Percentiles rank a stretch among this genome's conserved stretches.
phyloP scores from a whole-genome alignment of 2,329 filamentous ascomycete species.

The Pyrenochaeta sp. region DNA sequence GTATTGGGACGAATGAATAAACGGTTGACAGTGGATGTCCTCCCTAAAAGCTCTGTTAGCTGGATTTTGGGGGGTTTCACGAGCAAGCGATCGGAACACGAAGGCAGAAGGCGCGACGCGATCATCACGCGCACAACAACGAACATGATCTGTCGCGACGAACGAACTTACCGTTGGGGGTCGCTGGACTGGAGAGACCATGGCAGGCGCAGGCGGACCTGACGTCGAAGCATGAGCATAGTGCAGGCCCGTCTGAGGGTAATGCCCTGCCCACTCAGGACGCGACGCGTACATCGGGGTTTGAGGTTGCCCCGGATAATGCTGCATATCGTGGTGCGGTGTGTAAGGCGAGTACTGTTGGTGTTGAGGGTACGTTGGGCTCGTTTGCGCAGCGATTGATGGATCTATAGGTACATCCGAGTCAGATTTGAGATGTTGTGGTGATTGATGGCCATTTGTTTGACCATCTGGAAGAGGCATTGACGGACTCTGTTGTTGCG shows the following conservation, averaged over 20 bases:
- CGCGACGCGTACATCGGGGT: conserved; percentile 71
- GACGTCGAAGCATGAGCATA: conserved; percentile 66
- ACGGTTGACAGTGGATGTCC: conserved; percentile 74
- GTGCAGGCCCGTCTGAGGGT: conserved; percentile 57
- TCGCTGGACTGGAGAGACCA: conserved; percentile 67
- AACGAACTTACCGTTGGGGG: conserved; percentile 66
- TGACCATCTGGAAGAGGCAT: conserved; percentile 83
- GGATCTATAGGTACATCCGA: conserved; percentile 98
- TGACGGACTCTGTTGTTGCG: conserved; percentile 99
- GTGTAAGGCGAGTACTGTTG: conserved; percentile 87
- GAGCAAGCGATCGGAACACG: not conserved
- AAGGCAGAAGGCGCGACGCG: not conserved
- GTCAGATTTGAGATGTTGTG: conserved; percentile 84
- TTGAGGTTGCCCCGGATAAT: conserved; percentile 71
- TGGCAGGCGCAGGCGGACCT: conserved; percentile 63
- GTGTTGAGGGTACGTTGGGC: conserved; percentile 85
- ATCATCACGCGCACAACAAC: not conserved
- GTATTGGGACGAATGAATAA: conserved; percentile 97
- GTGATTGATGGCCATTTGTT: conserved; percentile 73
- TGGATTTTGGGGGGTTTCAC: not conserved
- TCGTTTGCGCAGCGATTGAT: conserved; percentile 90
- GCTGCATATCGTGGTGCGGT: conserved; percentile 82
- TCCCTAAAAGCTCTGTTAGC: conserved; percentile 47
- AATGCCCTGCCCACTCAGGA: conserved; percentile 75
- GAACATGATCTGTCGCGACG: not conserved